Conservation (phyloP, 768 basidiomycete genomes). For the Chlorophyllum brunneum region DNA sequence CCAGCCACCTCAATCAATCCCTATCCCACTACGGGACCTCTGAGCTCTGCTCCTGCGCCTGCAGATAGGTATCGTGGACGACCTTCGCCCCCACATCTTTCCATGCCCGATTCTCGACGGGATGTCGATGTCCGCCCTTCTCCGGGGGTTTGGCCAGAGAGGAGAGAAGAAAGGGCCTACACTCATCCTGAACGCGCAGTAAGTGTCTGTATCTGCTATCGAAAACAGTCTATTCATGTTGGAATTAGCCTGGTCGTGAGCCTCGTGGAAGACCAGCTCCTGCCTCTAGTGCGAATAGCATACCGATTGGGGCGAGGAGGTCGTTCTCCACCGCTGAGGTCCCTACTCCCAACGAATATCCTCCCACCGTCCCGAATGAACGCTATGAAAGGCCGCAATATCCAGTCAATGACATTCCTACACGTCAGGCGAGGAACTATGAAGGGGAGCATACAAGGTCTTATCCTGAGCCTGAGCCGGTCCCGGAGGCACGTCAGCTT, state of each 20-base stretch:
- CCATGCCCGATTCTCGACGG: background rate
- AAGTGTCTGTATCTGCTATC: background rate
- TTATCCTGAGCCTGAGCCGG: conserved; percentile 4
- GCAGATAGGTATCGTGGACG: conserved; percentile 5
- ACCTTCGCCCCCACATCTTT: conserved; percentile 9
- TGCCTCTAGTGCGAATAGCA: conserved; percentile 9
- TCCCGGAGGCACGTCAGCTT: background rate
- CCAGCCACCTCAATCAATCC: background rate
- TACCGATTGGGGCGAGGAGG: conserved; percentile 7
- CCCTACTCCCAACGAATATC: background rate
- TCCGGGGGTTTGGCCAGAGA: background rate
- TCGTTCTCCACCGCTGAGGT: background rate
- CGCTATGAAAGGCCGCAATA: conserved; percentile 7
- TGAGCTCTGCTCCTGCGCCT: background rate
- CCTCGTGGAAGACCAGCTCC: background rate
- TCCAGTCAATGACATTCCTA: background rate
- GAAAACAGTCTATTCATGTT: background rate
- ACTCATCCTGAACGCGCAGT: background rate
- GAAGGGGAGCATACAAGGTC: conserved; percentile 1
- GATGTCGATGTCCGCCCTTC: background rate
- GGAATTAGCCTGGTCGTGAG: background rate
- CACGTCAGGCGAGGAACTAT: background rate
- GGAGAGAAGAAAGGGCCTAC: background rate
- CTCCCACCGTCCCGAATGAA: background rate
- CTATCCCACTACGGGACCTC: background rate